phyloP scores from a whole-genome alignment of 352 stramenopile genomes.

The Phytophthora sp. region DNA sequence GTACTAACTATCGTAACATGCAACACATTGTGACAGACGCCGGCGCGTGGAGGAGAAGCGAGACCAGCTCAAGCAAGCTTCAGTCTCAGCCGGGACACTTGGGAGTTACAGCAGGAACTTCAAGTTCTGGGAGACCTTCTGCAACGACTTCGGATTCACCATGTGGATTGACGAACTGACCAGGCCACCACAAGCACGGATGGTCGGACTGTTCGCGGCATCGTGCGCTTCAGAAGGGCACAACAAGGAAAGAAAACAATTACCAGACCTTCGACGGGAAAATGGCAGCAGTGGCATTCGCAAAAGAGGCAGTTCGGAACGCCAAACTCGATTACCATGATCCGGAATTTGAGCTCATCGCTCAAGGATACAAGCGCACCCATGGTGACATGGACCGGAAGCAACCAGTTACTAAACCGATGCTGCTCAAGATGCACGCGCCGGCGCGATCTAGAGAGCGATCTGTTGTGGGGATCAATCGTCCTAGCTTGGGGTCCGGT shows the following conservation, averaged over 20 bases:
- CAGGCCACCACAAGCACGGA: not conserved
- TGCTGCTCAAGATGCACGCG: constrained; percentile 33
- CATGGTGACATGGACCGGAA: constrained; percentile 36
- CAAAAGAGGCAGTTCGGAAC: constrained; percentile 30
- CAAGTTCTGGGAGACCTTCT: not conserved
- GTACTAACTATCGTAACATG: not conserved
- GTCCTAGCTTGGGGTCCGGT: constrained; percentile 17
- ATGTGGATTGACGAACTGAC: not conserved
- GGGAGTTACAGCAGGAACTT: constrained; percentile 1
- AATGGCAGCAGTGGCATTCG: constrained; percentile 34
- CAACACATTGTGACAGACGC: not conserved
- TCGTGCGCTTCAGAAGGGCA: not conserved
- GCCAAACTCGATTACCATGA: constrained; percentile 35
- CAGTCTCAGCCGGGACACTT: not conserved
- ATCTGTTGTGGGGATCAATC: constrained; percentile 28
- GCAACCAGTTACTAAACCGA: constrained; percentile 44
- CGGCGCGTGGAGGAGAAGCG: not conserved
- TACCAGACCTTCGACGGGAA: constrained; percentile 15
- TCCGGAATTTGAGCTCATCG: constrained; percentile 37
- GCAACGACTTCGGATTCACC: not conserved
- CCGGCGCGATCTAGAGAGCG: constrained; percentile 3
- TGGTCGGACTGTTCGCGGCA: not conserved
- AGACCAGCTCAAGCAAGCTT: not conserved
- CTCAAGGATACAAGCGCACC: constrained; percentile 35
- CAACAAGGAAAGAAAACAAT: constrained; percentile 35